Base-by-base conservation (phyloP, 1,284 basidiomycete species). In the Puccinia novopanici region DNA sequence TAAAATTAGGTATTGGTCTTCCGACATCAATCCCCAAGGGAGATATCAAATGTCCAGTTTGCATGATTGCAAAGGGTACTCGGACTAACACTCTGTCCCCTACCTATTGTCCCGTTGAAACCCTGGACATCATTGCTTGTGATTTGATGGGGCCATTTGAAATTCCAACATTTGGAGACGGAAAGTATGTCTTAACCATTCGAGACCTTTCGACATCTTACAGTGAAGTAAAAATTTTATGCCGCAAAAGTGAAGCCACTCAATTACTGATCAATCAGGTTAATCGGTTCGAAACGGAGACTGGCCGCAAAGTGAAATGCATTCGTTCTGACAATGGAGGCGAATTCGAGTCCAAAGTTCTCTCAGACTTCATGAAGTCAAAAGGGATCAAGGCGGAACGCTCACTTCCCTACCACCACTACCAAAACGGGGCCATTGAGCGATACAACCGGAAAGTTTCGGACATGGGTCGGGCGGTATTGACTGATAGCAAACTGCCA, bases 371-470 rank as follows among this genome's bases (percentile, higher is more conserved):
- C 24, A 4, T 67, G 2, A 50, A 48, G 6, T 0, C 8, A 8
- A 67, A 67, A 54, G 72, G 72, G 9, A 74, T 74, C 37, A 74
- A 40, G 37, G 30, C 45, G 17, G 72, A 74, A 74, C 10, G 19
- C 2, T 55, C 10, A 5, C 48, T 55, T 27, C 59, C 65, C 22
- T 67, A 67, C 4, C 50, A 48, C 19, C 67, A 70, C 37, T 45
- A 70, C 24, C 67, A 70, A 48, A 70, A 70, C 13, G 40, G 67
- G 22, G 27, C 34, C 3, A 70, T 70, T 19, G 17, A 70, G 15
- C 65, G 40, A 13, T 45, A 45, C 27, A 70, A 70, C 27, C 12
- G 40, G 15, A 70, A 40, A 2, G 67, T 70, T 19, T 27, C n/a
- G 42, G 34, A 34, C 34, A 34, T 34, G 34, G 2, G 34, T 4